These are phyloP conservation scores for Phyllosticta paracitricarpa DNA, from an alignment of 2,329 filamentous ascomycete species.

Conservation along the genomic window DNA sequence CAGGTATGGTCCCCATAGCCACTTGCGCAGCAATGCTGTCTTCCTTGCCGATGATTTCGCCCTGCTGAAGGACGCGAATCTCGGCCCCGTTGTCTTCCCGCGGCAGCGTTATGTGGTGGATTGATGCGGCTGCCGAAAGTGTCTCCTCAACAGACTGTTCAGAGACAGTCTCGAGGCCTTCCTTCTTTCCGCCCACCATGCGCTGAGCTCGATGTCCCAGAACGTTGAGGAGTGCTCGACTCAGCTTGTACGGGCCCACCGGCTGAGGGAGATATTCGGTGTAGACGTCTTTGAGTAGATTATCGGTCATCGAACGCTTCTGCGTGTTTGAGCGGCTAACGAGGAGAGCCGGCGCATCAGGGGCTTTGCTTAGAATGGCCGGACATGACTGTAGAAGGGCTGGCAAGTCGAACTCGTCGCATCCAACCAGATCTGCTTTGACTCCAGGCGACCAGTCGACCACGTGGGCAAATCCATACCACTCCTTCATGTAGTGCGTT, in stretches of 20 bases:
- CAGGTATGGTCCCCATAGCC: slow-evolving; percentile 11
- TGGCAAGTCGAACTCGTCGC: slow-evolving; percentile 14
- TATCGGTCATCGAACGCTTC: slow-evolving; percentile 9
- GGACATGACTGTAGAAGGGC: slow-evolving; percentile 7
- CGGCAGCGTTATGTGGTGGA: slow-evolving; percentile 9
- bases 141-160: not conserved
- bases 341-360: not conserved
- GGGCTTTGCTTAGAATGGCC: not conserved
- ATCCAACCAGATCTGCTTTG: slow-evolving; percentile 12
- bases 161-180: slow-evolving; percentile 4
- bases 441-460: slow-evolving; percentile 6
- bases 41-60: slow-evolving; percentile 13
- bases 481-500: slow-evolving; percentile 13
- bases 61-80: slow-evolving; percentile 12
- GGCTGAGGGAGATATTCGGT: slow-evolving; percentile 29
- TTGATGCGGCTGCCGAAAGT: not conserved
- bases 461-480: slow-evolving; percentile 13
- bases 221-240: slow-evolving; percentile 24
- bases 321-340: not conserved
- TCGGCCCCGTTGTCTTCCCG: not conserved
- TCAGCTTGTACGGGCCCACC: slow-evolving; percentile 32
- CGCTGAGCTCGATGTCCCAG: slow-evolving; percentile 12
- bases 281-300: slow-evolving; percentile 12
- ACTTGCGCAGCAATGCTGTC: slow-evolving; percentile 16
- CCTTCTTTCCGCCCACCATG: slow-evolving; percentile 12